These are phyloP conservation scores for Paecilomyces variotii DNA, from an alignment of 2,329 filamentous ascomycete genomes.

Conservation along the genomic window DNA sequence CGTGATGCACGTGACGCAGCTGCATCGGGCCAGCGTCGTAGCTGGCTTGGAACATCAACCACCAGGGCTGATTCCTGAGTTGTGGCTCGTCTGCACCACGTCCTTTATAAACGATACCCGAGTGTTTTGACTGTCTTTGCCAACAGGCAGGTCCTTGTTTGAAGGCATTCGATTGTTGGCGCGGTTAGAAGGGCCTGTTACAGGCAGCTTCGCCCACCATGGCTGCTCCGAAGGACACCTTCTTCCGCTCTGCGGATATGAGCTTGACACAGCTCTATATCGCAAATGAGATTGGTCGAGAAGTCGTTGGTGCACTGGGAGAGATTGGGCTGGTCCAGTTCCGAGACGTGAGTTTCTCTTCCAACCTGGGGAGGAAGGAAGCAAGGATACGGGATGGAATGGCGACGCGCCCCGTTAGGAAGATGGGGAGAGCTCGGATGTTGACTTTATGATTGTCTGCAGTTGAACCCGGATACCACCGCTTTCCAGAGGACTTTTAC, in stretches of 20 bases:
- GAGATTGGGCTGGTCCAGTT: constrained; percentile 97
- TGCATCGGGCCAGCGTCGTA: not conserved
- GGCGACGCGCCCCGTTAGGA: not conserved
- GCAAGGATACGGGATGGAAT: not conserved
- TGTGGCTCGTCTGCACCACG: not conserved
- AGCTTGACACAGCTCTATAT: constrained; percentile 99
- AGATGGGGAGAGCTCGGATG: not conserved
- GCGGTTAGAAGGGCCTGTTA: not conserved
- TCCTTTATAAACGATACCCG: not conserved
- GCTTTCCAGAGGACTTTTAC: constrained; percentile 97
- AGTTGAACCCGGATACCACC: constrained; percentile 88
- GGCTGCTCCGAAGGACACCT: constrained; percentile 71
- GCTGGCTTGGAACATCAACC: not conserved
- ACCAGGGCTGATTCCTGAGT: not conserved
- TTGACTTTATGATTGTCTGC: constrained; percentile 6
- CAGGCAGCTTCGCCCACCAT: constrained; percentile 33
- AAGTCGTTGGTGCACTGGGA: constrained; percentile 92
- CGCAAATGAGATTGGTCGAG: constrained; percentile 95
- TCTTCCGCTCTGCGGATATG: constrained; percentile 99
- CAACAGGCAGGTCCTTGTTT: not conserved
- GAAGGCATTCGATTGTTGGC: not conserved
- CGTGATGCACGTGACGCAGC: not conserved
- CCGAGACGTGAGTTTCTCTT: constrained; percentile 65
- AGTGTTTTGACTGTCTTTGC: not conserved
- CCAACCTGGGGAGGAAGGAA: not conserved